Base-by-base conservation (phyloP, 176 grass and related monocot species). In the Chloris gayana region DNA sequence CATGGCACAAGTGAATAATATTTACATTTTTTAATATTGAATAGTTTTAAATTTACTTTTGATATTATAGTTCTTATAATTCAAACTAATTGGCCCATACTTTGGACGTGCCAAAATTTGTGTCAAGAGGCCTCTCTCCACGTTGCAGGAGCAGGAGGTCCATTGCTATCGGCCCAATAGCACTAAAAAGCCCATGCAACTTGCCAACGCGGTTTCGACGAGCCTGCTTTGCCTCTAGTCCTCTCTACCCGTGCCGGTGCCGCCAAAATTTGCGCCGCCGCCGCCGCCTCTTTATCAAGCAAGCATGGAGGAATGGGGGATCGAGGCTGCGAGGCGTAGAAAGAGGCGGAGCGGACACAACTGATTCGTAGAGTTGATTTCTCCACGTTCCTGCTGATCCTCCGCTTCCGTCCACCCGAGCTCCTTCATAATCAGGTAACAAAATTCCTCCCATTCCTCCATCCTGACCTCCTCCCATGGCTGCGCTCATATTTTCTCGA, bases 191-290 rank as follows among this genome's bases (percentile, higher is more conserved):
- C 71, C 76, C 64, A 81, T 4, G 27, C 9, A 0, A 42, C 14
- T 25, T 0, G 4, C 35, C 66, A 1, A 39, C 26, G 24, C 14
- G 3, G 44, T 31, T 56, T 70, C 21, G n/a, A 72, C 56, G 35
- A 54, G 26, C 3, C 45, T n/a, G 10, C 24, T 41, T 26, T 15
- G 9, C 25, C 27, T n/a, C 14, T 17, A 22, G 29, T 63, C 9
- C 33, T 32, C 39, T 10, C 7, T 57, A 57, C 22, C 54, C 21
- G 8, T 57, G 54, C 50, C 50, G 50, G 13, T 85, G 87, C 82
- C 82, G 72, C 87, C 87, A 89, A 56, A 63, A 10, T 54, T 66
- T 89, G 72, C 8, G 45, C 63, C 19, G 14, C 58, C 66, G 44
- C 2, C 66, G 34, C 2, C 45, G 5, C 60, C 4, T 66, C 67